Evolutionary conservation across 176 grass and related monocot genomes (phyloP).

Genomic region (Aegilops umbellulata): DNA sequence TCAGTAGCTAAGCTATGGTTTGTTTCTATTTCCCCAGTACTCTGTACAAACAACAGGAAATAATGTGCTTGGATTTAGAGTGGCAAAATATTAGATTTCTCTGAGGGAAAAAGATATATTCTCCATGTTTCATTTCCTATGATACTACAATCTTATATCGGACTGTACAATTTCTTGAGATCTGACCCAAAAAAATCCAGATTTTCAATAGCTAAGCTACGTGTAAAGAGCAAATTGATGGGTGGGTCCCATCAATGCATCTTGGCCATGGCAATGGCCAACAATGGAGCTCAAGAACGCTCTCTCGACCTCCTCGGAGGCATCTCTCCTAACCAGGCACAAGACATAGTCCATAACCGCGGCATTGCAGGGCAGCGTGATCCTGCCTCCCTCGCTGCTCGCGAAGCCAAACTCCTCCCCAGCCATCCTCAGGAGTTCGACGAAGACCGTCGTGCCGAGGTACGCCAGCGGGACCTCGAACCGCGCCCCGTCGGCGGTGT

Average conservation of each 20-base stretch:
- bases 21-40: neutral
- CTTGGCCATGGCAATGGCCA: constrained; percentile 5
- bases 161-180: neutral
- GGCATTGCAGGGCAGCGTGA: constrained; percentile 55
- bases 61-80: neutral
- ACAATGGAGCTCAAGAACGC: constrained; percentile 48
- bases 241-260: neutral
- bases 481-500: neutral
- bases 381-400: constrained; percentile 14
- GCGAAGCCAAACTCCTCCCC: constrained; percentile 40
- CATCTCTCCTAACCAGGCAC: constrained; percentile 36
- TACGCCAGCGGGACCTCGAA: constrained; percentile 35
- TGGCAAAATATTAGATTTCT: too few species aligned
- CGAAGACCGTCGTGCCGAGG: neutral
- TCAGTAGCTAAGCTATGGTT: neutral
- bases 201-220: neutral
- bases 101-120: neutral
- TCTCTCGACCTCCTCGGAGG: constrained; percentile 44
- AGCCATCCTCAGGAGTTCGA: constrained; percentile 30
- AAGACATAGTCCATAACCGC: constrained; percentile 43
- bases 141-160: neutral
- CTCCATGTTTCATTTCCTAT: neutral
- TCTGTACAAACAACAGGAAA: neutral
- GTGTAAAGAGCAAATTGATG: neutral
- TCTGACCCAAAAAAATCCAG: neutral